These are phyloP conservation scores for Friedmanniomyces simplex DNA, from an alignment of 495 filamentous ascomycete genomes.

Conservation along the genomic window DNA sequence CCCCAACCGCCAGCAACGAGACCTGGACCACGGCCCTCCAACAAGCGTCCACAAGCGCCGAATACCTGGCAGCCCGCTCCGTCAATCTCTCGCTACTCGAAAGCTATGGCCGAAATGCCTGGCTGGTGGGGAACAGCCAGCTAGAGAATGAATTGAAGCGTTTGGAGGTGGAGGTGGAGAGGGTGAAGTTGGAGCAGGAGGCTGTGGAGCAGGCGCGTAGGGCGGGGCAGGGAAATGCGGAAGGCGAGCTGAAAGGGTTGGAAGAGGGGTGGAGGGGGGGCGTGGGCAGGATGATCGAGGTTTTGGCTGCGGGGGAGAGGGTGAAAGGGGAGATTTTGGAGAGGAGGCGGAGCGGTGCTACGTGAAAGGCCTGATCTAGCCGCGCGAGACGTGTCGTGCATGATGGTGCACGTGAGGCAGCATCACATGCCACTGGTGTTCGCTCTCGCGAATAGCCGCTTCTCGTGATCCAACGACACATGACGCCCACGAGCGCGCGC, in stretches of 20 bases:
- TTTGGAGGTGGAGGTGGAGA: conserved; percentile 70
- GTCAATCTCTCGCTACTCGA: conserved; percentile 67
- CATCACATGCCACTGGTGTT: neutral
- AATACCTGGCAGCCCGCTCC: conserved; percentile 55
- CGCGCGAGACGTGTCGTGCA: neutral
- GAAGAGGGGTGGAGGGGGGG: conserved; percentile 53
- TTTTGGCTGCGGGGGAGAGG: conserved; percentile 57
- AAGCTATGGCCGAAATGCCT: conserved; percentile 75
- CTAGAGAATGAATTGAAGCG: conserved; percentile 58
- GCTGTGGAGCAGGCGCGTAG: conserved; percentile 59
- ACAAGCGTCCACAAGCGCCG: conserved; percentile 52
- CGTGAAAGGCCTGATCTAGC: neutral
- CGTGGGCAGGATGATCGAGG: conserved; percentile 47
- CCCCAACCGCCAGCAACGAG: conserved; percentile 14
- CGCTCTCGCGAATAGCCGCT: too few species aligned
- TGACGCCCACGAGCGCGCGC: too few species aligned
- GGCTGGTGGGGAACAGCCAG: conserved; percentile 75
- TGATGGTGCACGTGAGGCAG: neutral
- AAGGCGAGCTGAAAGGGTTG: conserved; percentile 55
- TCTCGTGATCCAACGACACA: too few species aligned
- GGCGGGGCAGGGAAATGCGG: conserved; percentile 55
- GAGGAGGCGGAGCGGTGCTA: conserved; percentile 34
- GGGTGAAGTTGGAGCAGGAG: conserved; percentile 54
- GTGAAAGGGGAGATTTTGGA: conserved; percentile 55
- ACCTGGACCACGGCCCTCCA: conserved; percentile 24